Base-by-base conservation (phyloP, 164 flowering plant species). In the Tetrastigma voinierianum region DNA sequence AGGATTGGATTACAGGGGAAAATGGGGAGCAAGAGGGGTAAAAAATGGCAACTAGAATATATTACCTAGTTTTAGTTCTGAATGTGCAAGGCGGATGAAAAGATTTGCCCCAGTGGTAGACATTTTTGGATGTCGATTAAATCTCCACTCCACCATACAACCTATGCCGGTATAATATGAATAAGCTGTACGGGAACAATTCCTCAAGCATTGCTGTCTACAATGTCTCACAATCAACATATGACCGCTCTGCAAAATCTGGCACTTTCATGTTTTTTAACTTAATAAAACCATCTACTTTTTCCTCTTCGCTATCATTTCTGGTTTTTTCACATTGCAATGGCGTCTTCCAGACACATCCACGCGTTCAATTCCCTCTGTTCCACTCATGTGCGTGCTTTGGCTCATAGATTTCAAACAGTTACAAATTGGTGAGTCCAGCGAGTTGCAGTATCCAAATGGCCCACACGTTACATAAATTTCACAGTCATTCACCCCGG, bases 141-240 rank as follows among this genome's bases (percentile, higher is more conserved):
- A 56, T 49, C 49, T n/a, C 49, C 72, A 6, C 32, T 62, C 90
- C 87, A 84, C 2, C 81, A 82, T 65, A 69, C 90, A 86, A 9
- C 85, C 87, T 24, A 85, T 74, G 46, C 85, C 85, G 12, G 17
- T 24, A 15, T 32, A 51, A 59, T 55, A 66, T 1, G 89, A 72
- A 67, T 80, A 90, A 6, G 90, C 93, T 17, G 46, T 47, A 24
- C 90, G 86, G 0, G 93, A 84, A 65, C 90, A 86, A 65, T 85
- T 85, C 16, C 53, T 61, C 68, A 74, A 67, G 71, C 96, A 90
- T 45, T 23, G 51, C 1, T 47, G 59, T 46, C 19, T 51, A 45
- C 96, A 90, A 0, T 74, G 69, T 70, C 8, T 16, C n/a, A 2
- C 2, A 10, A 12, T 46, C 9, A 68, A n/a, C n/a, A n/a, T n/a